These are phyloP conservation scores for Penicillium steckii DNA, from an alignment of 495 filamentous ascomycete genomes.

Conservation along the genomic window DNA sequence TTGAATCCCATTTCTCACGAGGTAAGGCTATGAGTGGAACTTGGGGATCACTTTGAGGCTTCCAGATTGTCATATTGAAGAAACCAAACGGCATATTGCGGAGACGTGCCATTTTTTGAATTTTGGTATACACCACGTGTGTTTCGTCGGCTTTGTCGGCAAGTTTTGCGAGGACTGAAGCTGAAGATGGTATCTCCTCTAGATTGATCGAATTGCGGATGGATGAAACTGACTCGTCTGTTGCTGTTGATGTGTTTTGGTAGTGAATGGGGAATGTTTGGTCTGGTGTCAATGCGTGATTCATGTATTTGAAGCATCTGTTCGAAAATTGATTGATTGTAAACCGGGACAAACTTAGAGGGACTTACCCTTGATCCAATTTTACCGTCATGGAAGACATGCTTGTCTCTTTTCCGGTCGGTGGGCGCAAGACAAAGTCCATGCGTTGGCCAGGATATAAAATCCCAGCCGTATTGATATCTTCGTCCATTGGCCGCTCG, in stretches of 20 bases:
- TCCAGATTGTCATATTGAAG: slow-evolving; percentile 51
- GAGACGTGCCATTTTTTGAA: slow-evolving; percentile 37
- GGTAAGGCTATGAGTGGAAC: slow-evolving; percentile 30
- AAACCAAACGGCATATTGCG: slow-evolving; percentile 44
- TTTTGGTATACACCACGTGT: slow-evolving; percentile 50
- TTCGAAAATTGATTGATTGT: not conserved
- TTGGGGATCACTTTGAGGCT: slow-evolving; percentile 31
- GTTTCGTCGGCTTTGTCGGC: slow-evolving; percentile 35
- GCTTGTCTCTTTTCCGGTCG: slow-evolving; percentile 1
- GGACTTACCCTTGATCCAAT: slow-evolving; percentile 41
- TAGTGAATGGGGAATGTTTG: slow-evolving; percentile 40
- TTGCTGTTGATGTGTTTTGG: not conserved
- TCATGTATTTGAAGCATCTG: slow-evolving; percentile 48
- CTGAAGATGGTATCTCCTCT: slow-evolving; percentile 22
- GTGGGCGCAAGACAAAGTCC: slow-evolving; percentile 37
- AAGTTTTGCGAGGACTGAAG: slow-evolving; percentile 18
- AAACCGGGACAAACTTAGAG: not conserved
- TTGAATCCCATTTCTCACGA: slow-evolving; percentile 37
- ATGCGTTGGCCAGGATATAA: slow-evolving; percentile 52
- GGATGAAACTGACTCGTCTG: not conserved
- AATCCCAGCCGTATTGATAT: slow-evolving; percentile 36
- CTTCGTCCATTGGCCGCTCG: slow-evolving; percentile 5
- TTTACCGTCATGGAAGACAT: slow-evolving; percentile 30
- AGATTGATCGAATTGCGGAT: slow-evolving; percentile 22
- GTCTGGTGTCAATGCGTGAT: slow-evolving; percentile 39